Evolutionary conservation across 129 eudicot species (phyloP), one percentile per base, ranked within the genome.

Genomic region (Sambucus nigra): DNA sequence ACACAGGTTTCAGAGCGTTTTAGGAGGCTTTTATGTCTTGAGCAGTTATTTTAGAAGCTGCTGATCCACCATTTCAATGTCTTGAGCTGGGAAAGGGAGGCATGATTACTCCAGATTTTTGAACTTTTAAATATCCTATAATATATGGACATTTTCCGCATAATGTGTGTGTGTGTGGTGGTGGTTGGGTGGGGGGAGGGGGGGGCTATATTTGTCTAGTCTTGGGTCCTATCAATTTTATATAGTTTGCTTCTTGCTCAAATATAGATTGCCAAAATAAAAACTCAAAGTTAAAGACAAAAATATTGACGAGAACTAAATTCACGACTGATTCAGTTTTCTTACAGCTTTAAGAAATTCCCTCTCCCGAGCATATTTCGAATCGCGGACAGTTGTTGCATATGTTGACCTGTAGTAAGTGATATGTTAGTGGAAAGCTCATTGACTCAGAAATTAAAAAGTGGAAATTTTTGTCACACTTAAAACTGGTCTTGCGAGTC

Each of bases 311-410:
- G 5, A 42, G 48, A 42, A n/a, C 16, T 42, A 16, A 0, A 13
- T 7, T 42, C 20, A 42, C 7, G 2, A n/a, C 18, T n/a, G 20
- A 42, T 35, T 12, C 35, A 59, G 71, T 59, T 55, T 51, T 61
- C 95, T 57, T 81, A 89, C 98, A 64, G 81, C 86, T 72, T 89
- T 76, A 57, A 89, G 88, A 65, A 89, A 89, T 76, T 89, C 98
- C 52, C 83, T 81, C 76, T 89, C 98, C 51, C 81, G 78, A 25
- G 76, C 98, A 66, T 76, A 85, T 70, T 76, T 89, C 49, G 93
- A 81, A 65, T 89, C 98, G 38, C 98, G 93, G 31, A 69, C 63
- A 48, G 98, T 89, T 23, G 78, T 73, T 35, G 83, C 98, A 74
- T 89, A 89, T 7, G 98, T 89, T 40, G 98, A 89, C 94, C 98